These are phyloP conservation scores for Raphanus raphanistrum DNA, from an alignment of 345 rosid genomes.

Conservation along the genomic window DNA sequence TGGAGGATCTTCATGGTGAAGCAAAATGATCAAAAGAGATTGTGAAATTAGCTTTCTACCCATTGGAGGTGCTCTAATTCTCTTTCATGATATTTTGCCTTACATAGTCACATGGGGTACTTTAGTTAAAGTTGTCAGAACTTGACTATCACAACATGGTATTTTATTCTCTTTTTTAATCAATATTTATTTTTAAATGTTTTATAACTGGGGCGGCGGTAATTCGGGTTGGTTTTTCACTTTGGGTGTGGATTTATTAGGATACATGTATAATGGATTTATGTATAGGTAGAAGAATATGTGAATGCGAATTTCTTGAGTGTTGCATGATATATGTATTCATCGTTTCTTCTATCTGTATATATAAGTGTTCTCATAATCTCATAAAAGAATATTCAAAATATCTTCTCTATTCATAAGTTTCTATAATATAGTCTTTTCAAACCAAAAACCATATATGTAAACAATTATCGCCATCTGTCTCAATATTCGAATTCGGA, in stretches of 20 bases:
- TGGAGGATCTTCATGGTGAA: slow-evolving; percentile 46
- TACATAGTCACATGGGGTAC: slow-evolving; percentile 44
- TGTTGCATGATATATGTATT: slow-evolving; percentile 7
- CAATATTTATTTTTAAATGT: slow-evolving; percentile 27
- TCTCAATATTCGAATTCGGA: background rate
- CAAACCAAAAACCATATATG: background rate
- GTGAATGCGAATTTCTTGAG: slow-evolving; percentile 30
- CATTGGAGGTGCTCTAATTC: background rate
- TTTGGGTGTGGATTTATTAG: slow-evolving; percentile 19
- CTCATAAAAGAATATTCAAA: background rate
- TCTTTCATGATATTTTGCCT: slow-evolving; percentile 32
- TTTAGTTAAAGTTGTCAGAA: slow-evolving; percentile 44
- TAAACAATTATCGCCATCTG: background rate
- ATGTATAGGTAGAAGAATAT: slow-evolving; percentile 34
- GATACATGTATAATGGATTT: background rate
- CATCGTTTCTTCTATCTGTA: slow-evolving; percentile 32
- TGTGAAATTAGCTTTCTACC: slow-evolving; percentile 30
- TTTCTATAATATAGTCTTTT: background rate
- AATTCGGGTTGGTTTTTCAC: slow-evolving; percentile 28
- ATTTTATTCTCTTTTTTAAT: slow-evolving; percentile 5
- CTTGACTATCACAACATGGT: slow-evolving; percentile 40
- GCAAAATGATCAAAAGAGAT: slow-evolving; percentile 40
- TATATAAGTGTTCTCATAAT: slow-evolving; percentile 8
- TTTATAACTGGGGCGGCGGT: slow-evolving; percentile 24
- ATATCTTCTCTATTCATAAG: background rate